Conservation (phyloP, 768 basidiomycete genomes). For the Tricholoma flavovirens region DNA sequence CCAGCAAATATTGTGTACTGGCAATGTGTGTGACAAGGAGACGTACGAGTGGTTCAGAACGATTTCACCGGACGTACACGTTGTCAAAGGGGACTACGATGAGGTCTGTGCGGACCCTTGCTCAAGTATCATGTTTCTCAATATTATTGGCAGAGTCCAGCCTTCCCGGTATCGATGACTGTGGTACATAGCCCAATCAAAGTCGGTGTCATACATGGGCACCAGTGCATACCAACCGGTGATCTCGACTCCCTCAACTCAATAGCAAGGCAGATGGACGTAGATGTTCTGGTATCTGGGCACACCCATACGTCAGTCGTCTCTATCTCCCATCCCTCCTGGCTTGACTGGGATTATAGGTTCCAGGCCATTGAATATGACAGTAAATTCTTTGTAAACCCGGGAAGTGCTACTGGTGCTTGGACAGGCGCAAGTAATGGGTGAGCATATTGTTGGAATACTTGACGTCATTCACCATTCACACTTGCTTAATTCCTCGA, state of each 20-base stretch:
- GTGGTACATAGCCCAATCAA: conserved; percentile 80
- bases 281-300: conserved; percentile 90
- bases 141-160: conserved; percentile 39
- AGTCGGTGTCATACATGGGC: conserved; percentile 91
- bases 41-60: conserved; percentile 95
- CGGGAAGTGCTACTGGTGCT: conserved; percentile 91
- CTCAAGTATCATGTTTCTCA: not conserved
- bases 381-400: conserved; percentile 91
- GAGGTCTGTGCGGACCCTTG: conserved; percentile 50
- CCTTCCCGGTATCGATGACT: conserved; percentile 75
- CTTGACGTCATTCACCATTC: not conserved
- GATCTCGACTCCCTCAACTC: conserved; percentile 87
- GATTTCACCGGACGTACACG: conserved; percentile 88
- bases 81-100: conserved; percentile 93
- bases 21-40: conserved; percentile 95
- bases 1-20: conserved; percentile 95
- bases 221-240: conserved; percentile 88
- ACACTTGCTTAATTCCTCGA: conserved; percentile 4
- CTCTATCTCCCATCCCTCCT: not conserved
- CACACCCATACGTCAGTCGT: conserved; percentile 84
- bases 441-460: conserved; percentile 30
- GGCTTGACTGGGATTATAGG: conserved; percentile 31
- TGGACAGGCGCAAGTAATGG: conserved; percentile 77
- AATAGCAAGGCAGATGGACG: conserved; percentile 94
- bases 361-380: conserved; percentile 95